Evolutionary conservation across 2,329 filamentous ascomycete species (phyloP).

Genomic region (Phyllosticta citribraziliensis): DNA sequence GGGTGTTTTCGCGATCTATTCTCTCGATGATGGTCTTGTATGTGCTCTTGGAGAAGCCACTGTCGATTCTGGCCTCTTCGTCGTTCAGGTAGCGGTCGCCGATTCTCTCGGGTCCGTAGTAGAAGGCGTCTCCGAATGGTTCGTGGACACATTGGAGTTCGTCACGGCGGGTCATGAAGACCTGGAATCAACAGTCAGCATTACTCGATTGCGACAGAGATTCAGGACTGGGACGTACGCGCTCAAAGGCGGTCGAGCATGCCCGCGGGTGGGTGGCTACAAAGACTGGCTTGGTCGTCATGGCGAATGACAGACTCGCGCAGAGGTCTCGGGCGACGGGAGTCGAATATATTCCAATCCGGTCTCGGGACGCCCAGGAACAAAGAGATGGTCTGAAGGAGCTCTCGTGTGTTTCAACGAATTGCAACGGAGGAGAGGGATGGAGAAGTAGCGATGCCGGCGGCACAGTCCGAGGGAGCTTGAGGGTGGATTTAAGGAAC

Average conservation of each 20-base stretch:
- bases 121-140: slow-evolving; percentile 94
- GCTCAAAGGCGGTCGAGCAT: slow-evolving; percentile 94
- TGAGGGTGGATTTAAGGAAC: not conserved
- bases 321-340: not conserved
- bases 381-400: not conserved
- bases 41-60: slow-evolving; percentile 60
- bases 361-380: not conserved
- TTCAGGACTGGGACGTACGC: slow-evolving; percentile 46
- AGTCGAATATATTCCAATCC: not conserved
- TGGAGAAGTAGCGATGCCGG: not conserved
- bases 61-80: slow-evolving; percentile 41
- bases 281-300: slow-evolving; percentile 78
- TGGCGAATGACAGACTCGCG: slow-evolving; percentile 25
- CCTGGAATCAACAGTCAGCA: slow-evolving; percentile 28
- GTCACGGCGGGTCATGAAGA: slow-evolving; percentile 91
- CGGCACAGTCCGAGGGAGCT: not conserved
- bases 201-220: slow-evolving; percentile 4
- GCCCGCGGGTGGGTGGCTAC: slow-evolving; percentile 88
- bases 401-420: not conserved
- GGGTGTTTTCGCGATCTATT: slow-evolving; percentile 60
- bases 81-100: slow-evolving; percentile 70
- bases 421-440: not conserved
- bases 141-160: slow-evolving; percentile 80
- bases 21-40: slow-evolving; percentile 69
- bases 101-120: slow-evolving; percentile 86